Evolutionary conservation across 2,329 filamentous ascomycete species (phyloP).

Genomic region (Mariannaea sp.): DNA sequence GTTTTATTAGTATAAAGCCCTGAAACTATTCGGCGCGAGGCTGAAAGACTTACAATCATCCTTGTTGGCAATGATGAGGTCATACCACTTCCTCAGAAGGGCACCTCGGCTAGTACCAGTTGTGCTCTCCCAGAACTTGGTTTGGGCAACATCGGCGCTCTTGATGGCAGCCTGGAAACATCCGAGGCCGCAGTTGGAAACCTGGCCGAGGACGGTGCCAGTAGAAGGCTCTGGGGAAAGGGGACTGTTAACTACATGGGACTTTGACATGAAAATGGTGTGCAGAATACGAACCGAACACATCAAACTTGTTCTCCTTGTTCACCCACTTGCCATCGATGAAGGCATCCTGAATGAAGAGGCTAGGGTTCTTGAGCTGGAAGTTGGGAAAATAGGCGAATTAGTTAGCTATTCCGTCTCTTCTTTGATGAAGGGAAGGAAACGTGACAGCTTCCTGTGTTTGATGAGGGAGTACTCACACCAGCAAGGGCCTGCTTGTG

Average conservation of each 20-base stretch:
- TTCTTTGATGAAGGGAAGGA: constrained; percentile 1
- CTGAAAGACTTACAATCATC: constrained; percentile 35
- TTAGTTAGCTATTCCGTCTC: constrained; percentile 24
- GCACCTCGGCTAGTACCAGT: constrained; percentile 37
- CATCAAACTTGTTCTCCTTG: constrained; percentile 39
- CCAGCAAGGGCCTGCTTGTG: constrained; percentile 37
- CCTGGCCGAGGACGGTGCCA: constrained; percentile 35
- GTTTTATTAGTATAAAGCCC: background rate
- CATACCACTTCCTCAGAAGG: constrained; percentile 37
- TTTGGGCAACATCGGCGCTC: constrained; percentile 35
- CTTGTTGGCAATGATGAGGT: constrained; percentile 36
- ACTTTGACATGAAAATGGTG: background rate
- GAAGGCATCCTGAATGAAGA: constrained; percentile 39
- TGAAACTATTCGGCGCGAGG: no score
- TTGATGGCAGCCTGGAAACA: constrained; percentile 37
- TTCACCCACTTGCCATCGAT: constrained; percentile 37
- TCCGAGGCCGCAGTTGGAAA: constrained; percentile 37
- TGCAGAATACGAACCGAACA: constrained; percentile 31
- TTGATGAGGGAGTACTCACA: constrained; percentile 20
- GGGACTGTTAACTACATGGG: constrained; percentile 9
- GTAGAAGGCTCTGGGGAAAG: constrained; percentile 32
- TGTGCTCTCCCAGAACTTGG: constrained; percentile 35
- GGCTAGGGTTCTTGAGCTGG: constrained; percentile 36
- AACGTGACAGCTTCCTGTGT: background rate
- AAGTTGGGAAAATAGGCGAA: background rate